Percentiles rank a stretch among this genome's conserved stretches.
These are phyloP conservation scores for Blastocystis sp. DNA, from an alignment of 352 stramenopile species.

Conservation along the genomic window DNA sequence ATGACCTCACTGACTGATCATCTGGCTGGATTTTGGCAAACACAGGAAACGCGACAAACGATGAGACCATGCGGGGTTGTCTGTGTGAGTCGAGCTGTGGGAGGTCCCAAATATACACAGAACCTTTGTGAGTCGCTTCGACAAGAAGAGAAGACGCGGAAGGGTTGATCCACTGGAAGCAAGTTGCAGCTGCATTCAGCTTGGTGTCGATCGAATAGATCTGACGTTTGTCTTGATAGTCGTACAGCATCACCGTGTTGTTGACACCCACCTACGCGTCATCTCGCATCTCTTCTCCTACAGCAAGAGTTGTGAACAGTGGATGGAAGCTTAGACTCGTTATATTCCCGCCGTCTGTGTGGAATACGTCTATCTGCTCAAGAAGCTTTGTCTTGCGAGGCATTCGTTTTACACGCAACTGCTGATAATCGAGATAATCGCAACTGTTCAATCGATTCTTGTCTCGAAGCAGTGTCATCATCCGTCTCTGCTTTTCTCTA, in stretches of 20 bases:
- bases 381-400: too few species aligned
- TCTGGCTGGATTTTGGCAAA: neutral
- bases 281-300: neutral
- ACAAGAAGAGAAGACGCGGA: neutral
- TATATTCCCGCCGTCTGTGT: neutral
- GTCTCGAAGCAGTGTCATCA: neutral
- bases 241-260: constrained; percentile 11
- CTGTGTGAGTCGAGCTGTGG: neutral
- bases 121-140: constrained; percentile 26
- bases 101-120: constrained; percentile 34
- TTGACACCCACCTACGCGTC: neutral
- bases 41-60: constrained; percentile 39
- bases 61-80: constrained; percentile 1
- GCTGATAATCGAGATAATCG: neutral
- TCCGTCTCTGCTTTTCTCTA: neutral
- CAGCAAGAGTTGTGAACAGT: neutral
- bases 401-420: too few species aligned
- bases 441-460: neutral
- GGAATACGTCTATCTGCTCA: neutral
- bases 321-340: constrained; percentile 14
- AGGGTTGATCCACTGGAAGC: constrained; percentile 27
- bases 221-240: constrained; percentile 9
- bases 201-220: constrained; percentile 7
- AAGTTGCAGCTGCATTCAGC: neutral
- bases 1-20: neutral